phyloP scores from a whole-genome alignment of 495 filamentous ascomycete genomes.

The Aspergillus sclerotiicarbonarius region DNA sequence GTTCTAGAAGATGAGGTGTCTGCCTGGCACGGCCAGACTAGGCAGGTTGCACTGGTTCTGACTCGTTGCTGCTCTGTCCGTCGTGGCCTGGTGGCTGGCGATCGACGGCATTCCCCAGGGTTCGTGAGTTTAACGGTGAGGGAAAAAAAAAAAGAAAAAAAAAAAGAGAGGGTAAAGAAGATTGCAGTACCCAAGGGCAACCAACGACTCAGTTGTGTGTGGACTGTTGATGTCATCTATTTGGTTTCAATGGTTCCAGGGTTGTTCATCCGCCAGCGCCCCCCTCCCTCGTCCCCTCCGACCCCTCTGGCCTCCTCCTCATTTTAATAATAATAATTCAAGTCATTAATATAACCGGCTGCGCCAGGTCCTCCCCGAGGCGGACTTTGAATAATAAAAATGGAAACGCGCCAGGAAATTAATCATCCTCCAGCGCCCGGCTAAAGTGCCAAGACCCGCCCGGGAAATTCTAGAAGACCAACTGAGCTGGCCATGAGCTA shows the following conservation, averaged over 20 bases:
- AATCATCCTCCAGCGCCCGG: neutral
- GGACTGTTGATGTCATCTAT: neutral
- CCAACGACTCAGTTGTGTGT: neutral
- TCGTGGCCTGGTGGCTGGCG: neutral
- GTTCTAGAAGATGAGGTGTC: conserved; percentile 15
- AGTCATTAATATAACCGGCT: neutral
- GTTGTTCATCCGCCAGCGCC: neutral
- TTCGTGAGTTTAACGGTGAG: neutral
- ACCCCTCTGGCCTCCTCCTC: neutral
- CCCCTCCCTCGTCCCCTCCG: neutral
- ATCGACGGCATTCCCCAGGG: neutral
- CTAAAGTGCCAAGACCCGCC: conserved; percentile 1
- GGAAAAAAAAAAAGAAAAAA: neutral
- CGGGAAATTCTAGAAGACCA: conserved; percentile 21
- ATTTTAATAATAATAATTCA: neutral
- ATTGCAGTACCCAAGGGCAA: neutral
- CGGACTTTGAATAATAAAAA: neutral
- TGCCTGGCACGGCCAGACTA: neutral
- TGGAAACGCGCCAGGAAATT: neutral
- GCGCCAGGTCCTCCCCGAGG: neutral
- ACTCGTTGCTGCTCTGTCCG: neutral
- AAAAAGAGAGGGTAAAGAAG: neutral
- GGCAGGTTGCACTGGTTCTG: no score
- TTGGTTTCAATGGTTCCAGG: neutral
- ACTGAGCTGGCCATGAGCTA: conserved; percentile 10